phyloP scores from a whole-genome alignment of 2,329 filamentous ascomycete genomes.

The Sarocladiaceae sp. region DNA sequence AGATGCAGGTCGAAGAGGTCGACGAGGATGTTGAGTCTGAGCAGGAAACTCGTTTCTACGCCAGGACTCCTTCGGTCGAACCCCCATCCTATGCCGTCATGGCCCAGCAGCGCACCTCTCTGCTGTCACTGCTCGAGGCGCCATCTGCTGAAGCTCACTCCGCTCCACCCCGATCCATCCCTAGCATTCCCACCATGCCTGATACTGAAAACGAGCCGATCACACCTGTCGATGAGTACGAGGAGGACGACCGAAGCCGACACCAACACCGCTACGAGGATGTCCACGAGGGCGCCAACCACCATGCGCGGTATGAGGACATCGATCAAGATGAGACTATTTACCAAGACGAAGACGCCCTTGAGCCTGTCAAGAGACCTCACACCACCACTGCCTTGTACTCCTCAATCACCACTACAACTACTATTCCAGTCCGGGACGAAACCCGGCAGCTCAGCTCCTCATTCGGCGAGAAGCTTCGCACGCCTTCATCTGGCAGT shows the following conservation, averaged over 20 bases:
- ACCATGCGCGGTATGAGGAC: not conserved
- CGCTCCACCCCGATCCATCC: conserved; percentile 32
- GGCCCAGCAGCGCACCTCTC: conserved; percentile 50
- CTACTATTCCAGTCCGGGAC: conserved; percentile 46
- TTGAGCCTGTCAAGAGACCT: conserved; percentile 27
- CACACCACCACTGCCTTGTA: conserved; percentile 45
- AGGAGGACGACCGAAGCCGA: not conserved
- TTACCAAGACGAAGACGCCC: conserved; percentile 10
- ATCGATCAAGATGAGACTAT: too few relatives aligned
- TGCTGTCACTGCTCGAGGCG: conserved; percentile 58
- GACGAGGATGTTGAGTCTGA: conserved; percentile 22
- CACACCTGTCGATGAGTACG: conserved; percentile 9
- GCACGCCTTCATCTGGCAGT: conserved; percentile 38
- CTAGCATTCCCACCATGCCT: conserved; percentile 35
- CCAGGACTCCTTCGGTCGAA: conserved; percentile 58
- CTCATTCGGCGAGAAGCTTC: conserved; percentile 39
- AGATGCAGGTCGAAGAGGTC: conserved; percentile 10
- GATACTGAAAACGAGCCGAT: conserved; percentile 13
- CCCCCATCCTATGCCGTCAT: conserved; percentile 55
- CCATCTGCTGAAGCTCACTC: conserved; percentile 37
- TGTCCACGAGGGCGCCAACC: not conserved
- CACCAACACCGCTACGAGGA: not conserved
- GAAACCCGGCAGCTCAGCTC: conserved; percentile 32
- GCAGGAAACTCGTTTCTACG: conserved; percentile 37
- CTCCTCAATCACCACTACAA: conserved; percentile 45